phyloP scores from a whole-genome alignment of 768 basidiomycete genomes.

The Antrodiella citrinella region DNA sequence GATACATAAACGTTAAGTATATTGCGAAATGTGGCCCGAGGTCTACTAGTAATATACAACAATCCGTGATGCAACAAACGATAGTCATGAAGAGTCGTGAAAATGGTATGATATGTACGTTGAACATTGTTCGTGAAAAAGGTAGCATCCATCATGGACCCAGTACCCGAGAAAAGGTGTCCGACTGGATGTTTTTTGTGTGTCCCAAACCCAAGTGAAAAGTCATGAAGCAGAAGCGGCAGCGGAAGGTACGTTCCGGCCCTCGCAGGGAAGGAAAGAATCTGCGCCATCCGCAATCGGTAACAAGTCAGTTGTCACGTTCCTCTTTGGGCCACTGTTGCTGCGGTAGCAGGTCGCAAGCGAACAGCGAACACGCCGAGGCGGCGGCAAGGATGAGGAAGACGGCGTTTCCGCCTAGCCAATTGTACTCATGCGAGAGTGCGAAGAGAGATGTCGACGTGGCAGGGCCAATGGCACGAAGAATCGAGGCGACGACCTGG shows the following conservation, averaged over 20 bases:
- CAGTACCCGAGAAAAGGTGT: background rate
- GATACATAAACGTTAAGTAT: background rate
- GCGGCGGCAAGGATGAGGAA: slow-evolving; percentile 19
- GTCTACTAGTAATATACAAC: background rate
- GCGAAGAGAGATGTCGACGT: slow-evolving; percentile 51
- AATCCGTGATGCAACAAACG: background rate
- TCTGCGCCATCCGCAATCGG: background rate
- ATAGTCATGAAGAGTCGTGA: background rate
- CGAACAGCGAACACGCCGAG: slow-evolving; percentile 11
- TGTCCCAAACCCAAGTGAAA: no score
- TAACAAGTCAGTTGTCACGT: slow-evolving; percentile 6
- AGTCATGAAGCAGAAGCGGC: no score
- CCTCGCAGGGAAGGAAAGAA: background rate
- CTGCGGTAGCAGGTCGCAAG: slow-evolving; percentile 13
- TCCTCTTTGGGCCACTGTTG: slow-evolving; percentile 13
- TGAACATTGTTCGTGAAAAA: background rate
- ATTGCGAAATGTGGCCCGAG: background rate
- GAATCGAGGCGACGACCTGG: slow-evolving; percentile 41
- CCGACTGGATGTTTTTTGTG: background rate
- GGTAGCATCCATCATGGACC: background rate
- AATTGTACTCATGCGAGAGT: slow-evolving; percentile 34
- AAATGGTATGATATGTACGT: background rate
- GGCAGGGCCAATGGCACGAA: slow-evolving; percentile 46
- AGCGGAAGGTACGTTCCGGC: background rate
- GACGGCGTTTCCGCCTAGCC: slow-evolving; percentile 39